phyloP scores from a whole-genome alignment of 495 filamentous ascomycete genomes.

The Aspergillus ostianus region DNA sequence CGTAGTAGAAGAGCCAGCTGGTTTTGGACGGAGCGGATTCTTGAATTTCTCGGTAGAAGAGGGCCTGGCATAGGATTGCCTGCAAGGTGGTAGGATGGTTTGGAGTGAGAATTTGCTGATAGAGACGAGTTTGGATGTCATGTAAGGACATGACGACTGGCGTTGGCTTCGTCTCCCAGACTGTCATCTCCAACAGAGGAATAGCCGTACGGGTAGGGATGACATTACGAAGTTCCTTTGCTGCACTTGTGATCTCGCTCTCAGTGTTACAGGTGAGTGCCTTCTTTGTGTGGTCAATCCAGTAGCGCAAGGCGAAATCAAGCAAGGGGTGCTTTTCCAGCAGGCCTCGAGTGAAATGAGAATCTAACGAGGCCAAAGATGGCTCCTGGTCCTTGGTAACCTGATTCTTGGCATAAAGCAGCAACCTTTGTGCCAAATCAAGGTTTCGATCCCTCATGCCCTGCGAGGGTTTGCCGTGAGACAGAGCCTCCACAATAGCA shows the following conservation, averaged over 20 bases:
- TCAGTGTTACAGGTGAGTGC: slow-evolving; percentile 26
- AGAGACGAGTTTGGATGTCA: slow-evolving; percentile 27
- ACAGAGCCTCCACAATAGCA: slow-evolving; percentile 29
- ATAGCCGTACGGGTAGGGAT: slow-evolving; percentile 29
- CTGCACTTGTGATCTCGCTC: slow-evolving; percentile 22
- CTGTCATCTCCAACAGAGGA: slow-evolving; percentile 28
- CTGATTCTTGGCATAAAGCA: slow-evolving; percentile 30
- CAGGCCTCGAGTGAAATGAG: slow-evolving; percentile 18
- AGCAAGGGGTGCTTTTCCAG: slow-evolving; percentile 29
- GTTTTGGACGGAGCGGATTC: slow-evolving; percentile 3
- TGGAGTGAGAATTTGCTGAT: slow-evolving; percentile 24
- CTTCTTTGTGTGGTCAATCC: slow-evolving; percentile 30
- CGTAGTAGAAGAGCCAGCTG: slow-evolving; percentile 20
- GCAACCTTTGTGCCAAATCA: slow-evolving; percentile 30
- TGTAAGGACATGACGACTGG: slow-evolving; percentile 27
- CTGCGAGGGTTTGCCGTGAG: slow-evolving; percentile 27
- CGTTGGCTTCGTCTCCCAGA: slow-evolving; percentile 32
- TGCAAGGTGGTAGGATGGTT: slow-evolving; percentile 25
- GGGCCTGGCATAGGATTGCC: slow-evolving; percentile 18
- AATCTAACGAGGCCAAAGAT: slow-evolving; percentile 26
- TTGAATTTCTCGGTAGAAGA: slow-evolving; percentile 19
- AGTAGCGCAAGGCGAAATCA: slow-evolving; percentile 39
- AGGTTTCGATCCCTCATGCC: slow-evolving; percentile 31
- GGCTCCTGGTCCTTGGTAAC: slow-evolving; percentile 30
- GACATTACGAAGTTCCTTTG: slow-evolving; percentile 29